Base-by-base conservation (phyloP, 495 filamentous ascomycete species). In the Trichoderma gamsii region DNA sequence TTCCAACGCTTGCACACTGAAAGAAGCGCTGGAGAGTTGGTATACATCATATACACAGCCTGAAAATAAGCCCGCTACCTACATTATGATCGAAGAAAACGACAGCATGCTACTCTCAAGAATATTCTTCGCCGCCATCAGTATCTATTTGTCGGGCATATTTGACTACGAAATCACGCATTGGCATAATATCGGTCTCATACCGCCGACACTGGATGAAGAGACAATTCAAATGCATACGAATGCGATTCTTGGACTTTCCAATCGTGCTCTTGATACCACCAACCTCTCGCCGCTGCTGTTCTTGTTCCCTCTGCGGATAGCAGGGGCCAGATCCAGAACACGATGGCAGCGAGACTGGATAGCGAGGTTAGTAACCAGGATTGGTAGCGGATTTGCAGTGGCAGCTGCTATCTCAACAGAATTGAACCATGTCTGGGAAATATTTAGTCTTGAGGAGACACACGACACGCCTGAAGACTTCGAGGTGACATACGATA, bases 281-380 rank as follows among this genome's bases (percentile, higher is more conserved):
- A 52, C 49, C 6, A 23, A 52, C n/a, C 49, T 52, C 49, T 52
- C 49, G n/a, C 49, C 49, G 49, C n/a, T 52, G n/a, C 49, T 52
- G 1, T 52, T 52, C 18, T 52, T 52, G 49, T 52, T 52, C 21
- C 49, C 49, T 4, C 21, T 52, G 9, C 21, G 18, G 18, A 52
- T 52, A 21, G 49, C 49, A 21, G 49, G 49, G 8, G 49, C 49
- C 2, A 52, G 49, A 11, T 52, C 49, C 9, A 52, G 49, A 6
- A 52, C 49, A 21, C 49, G 21, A 23, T 52, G 49, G 49, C 49
- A 52, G n/a, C n/a, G 49, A 23, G 49, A 52, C 21, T 52, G 49
- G n/a, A 6, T 23, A 7, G 9, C 7, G 18, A 52, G 21, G 49
- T n/a, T 52, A 23, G 9, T 52, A 52, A 11, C 18, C 6, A 52